Percentiles rank a stretch among this genome's conserved stretches.
phyloP scores from a whole-genome alignment of 495 filamentous ascomycete species.

The Letharia columbiana region DNA sequence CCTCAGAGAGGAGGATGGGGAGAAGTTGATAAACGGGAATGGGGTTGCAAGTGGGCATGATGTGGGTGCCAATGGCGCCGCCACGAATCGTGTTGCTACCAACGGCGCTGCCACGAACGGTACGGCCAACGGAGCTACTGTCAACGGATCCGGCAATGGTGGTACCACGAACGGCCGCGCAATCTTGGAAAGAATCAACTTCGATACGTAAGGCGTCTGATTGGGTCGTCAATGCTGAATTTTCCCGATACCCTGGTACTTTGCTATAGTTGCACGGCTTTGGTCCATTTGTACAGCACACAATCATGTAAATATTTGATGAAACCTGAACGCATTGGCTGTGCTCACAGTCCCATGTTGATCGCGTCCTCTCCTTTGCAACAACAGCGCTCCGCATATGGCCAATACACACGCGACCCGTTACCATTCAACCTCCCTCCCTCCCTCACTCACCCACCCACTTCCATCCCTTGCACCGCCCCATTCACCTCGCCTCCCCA shows the following conservation, averaged over 20 bases:
- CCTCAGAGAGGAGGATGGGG: not conserved
- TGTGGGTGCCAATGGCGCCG: not conserved
- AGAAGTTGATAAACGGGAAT: conserved; percentile 3
- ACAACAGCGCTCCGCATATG: no score
- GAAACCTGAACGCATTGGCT: no score
- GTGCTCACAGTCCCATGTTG: no score
- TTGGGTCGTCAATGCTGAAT: not conserved
- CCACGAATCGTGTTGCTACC: not conserved
- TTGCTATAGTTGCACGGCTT: no score
- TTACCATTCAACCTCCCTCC: no score
- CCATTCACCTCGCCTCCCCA: no score
- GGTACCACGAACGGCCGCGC: not conserved
- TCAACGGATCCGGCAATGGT: not conserved
- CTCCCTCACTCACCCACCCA: no score
- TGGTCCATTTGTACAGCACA: no score
- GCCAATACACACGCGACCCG: no score
- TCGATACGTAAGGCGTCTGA: not conserved
- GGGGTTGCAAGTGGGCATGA: not conserved
- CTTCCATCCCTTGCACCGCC: no score
- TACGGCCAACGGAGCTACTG: not conserved
- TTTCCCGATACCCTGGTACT: not conserved
- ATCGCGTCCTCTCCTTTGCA: no score
- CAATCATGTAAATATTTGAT: no score
- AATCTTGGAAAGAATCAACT: not conserved
- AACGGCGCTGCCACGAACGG: not conserved